Evolutionary conservation across 2,329 filamentous ascomycete species (phyloP).

Genomic region (Cladophialophora yegresii): DNA sequence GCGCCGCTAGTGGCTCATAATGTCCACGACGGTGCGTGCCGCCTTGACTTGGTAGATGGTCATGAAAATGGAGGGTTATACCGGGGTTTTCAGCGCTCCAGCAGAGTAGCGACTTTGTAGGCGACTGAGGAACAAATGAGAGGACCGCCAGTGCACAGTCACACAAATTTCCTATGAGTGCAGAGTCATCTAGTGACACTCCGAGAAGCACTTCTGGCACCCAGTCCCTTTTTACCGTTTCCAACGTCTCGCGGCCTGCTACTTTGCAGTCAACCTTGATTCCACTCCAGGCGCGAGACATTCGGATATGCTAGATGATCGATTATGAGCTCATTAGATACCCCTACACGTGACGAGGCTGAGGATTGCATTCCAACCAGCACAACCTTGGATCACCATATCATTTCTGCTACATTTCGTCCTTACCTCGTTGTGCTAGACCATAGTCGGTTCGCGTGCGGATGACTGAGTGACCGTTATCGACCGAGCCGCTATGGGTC

Average conservation of each 20-base stretch:
- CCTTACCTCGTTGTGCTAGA: too few relatives aligned
- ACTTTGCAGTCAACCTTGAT: background rate
- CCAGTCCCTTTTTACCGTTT: background rate
- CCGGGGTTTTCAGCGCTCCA: background rate
- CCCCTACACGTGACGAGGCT: too few relatives aligned
- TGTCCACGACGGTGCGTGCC: background rate
- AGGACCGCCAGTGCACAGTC: background rate
- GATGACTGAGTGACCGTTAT: too few relatives aligned
- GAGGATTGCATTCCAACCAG: too few relatives aligned
- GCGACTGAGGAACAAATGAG: background rate
- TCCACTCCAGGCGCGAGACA: background rate
- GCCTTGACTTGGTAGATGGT: background rate
- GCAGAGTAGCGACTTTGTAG: background rate
- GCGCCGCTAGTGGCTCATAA: background rate
- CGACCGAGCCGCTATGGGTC: too few relatives aligned
- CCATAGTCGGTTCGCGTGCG: too few relatives aligned
- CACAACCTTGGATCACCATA: too few relatives aligned
- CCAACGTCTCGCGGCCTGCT: background rate
- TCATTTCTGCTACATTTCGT: too few relatives aligned
- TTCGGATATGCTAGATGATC: background rate
- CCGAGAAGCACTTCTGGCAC: background rate
- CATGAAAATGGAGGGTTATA: background rate
- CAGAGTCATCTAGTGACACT: background rate
- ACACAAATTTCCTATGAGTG: background rate
- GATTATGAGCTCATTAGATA: too few relatives aligned